Percentiles rank a stretch among this genome's conserved stretches.
Conservation (phyloP, 2,329 filamentous ascomycete genomes). For the Stachybotrys echinatus region DNA sequence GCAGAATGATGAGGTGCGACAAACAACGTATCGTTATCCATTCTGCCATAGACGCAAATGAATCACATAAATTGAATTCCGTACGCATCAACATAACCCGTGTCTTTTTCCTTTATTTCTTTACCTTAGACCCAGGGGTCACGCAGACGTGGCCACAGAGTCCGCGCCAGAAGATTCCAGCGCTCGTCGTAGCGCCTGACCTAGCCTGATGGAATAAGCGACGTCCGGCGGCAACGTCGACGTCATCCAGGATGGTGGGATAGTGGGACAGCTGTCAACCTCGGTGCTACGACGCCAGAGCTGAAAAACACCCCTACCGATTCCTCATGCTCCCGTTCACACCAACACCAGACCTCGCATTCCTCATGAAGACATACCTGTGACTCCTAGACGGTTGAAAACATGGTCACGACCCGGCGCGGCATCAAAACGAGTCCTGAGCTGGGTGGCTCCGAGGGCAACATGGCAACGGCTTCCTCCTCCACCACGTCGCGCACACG, state of each 20-base stretch:
- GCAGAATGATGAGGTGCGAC: too few species aligned
- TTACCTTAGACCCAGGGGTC: too few species aligned
- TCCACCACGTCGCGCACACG: constrained; percentile 22
- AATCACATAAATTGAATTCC: too few species aligned
- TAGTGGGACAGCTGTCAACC: constrained; percentile 9
- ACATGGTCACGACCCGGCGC: constrained; percentile 22
- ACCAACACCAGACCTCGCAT: not conserved
- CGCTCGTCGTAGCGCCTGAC: constrained; percentile 3
- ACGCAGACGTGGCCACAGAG: not conserved
- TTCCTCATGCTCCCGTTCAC: not conserved
- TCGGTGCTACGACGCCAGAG: not conserved
- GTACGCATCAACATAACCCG: too few species aligned
- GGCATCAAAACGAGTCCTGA: constrained; percentile 13
- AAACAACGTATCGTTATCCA: too few species aligned
- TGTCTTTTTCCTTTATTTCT: too few species aligned
- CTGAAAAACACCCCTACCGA: not conserved
- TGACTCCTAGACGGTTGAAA: not conserved
- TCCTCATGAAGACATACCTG: not conserved
- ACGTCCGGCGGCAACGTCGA: not conserved
- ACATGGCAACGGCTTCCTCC: constrained; percentile 8
- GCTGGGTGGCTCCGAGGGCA: constrained; percentile 1
- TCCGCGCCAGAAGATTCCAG: not conserved
- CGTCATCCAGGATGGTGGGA: not conserved
- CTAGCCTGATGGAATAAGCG: not conserved
- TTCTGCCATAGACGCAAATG: too few species aligned